Evolutionary conservation across 2,329 filamentous ascomycete genomes (phyloP).

Genomic region (Aspergillus sp.): DNA sequence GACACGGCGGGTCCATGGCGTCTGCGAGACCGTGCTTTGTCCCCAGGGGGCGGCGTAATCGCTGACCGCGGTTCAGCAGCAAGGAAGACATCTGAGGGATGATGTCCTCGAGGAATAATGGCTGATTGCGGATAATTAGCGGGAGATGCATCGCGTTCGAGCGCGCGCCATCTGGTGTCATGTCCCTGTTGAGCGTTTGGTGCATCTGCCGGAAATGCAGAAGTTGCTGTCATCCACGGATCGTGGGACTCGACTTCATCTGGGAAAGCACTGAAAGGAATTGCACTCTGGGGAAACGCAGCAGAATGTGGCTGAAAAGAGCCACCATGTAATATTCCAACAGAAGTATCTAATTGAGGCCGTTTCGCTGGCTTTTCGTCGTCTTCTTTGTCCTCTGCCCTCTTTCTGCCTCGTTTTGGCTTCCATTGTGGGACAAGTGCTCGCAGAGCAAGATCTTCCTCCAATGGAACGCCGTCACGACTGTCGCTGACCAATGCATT

Average conservation of each 20-base stretch:
- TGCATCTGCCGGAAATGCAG: conserved; percentile 39
- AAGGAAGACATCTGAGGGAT: conserved; percentile 26
- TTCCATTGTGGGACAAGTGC: conserved; percentile 71
- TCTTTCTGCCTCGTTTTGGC: conserved; percentile 55
- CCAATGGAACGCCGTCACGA: conserved; percentile 73
- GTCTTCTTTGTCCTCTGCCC: conserved; percentile 57
- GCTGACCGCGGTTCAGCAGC: conserved; percentile 62
- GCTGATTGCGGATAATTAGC: conserved; percentile 72
- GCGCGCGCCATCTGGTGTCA: conserved; percentile 42
- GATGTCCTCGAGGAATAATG: conserved; percentile 52
- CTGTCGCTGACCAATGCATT: conserved; percentile 57
- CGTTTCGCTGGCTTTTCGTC: conserved; percentile 52
- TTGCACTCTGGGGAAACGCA: conserved; percentile 45
- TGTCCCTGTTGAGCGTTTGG: conserved; percentile 22
- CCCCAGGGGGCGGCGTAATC: conserved; percentile 53
- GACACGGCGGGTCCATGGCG: conserved; percentile 82
- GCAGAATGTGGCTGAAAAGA: conserved; percentile 39
- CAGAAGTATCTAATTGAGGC: conserved; percentile 53
- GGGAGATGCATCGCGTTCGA: conserved; percentile 54
- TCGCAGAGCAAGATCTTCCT: conserved; percentile 82
- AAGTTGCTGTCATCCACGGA: conserved; percentile 31
- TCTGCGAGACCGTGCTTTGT: conserved; percentile 42
- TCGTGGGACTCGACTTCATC: conserved; percentile 45
- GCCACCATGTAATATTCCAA: conserved; percentile 40
- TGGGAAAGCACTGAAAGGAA: conserved; percentile 49